Evolutionary conservation across 768 basidiomycete genomes (phyloP), one percentile per base, ranked within the genome.

Genomic region (Trametes cingulata): DNA sequence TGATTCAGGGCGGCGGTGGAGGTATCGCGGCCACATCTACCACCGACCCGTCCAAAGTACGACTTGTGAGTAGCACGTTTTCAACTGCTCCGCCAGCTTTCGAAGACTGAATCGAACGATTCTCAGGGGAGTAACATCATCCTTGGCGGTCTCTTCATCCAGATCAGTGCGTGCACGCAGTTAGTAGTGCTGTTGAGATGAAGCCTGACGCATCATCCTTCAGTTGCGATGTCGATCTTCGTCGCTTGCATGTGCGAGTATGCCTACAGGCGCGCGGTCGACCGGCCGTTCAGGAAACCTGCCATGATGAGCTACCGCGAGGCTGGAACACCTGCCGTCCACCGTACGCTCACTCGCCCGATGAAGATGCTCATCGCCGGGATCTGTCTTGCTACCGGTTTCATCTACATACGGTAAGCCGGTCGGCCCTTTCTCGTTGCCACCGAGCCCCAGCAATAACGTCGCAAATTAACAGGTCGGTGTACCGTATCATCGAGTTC

Each of bases 401-500:
- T 63, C 33, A 61, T 72, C 35, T 72, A 69, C 61, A 66, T 73
- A 36, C 72, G 72, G 72, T 72, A 56, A 7, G 69, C 53, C 5
- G 47, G 12, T 17, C 20, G 33, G 43, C 56, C 9, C 27, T 17
- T 6, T 5, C 10, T 15, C 27, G 14, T 20, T n/a, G 13, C 41
- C 7, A 36, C 59, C 65, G 41, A 41, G 63, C 7, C 36, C 3
- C 17, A 2, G 19, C 20, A 9, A 37, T 61, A 20, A 54, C n/a
- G 15, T 15, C 24, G 27, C 14, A 1, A 24, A 15, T 64, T 25
- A 14, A 0, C 74, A 84, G 79, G 53, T 76, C 78, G 22, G 64
- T 83, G 10, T 85, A 82, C 67, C 78, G 84, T 51, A 80, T 80
- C 1, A 72, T 80, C 46, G 82, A 84, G 66, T 69, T 81, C 17